Base-by-base conservation (phyloP, 345 rosid species). In the Camelina neglecta region DNA sequence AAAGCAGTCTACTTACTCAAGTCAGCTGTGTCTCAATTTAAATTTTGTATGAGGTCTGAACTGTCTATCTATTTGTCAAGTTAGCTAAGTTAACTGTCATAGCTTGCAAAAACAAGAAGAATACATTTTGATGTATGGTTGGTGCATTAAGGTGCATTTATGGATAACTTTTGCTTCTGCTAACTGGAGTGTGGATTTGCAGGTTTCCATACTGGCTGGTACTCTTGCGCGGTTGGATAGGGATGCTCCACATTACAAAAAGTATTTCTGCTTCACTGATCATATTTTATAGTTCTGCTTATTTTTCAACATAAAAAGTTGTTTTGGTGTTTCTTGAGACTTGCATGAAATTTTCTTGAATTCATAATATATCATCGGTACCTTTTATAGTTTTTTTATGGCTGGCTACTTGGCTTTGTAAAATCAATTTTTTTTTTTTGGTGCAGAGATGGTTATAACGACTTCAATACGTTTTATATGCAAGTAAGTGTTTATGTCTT, bases 401-500 rank as follows among this genome's bases (percentile, higher is more conserved):
- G n/a, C 13, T 42, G 68, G n/a, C 13, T 53, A 44, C 58, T 31
- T 3, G 18, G 13, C 33, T 12, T 65, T 26, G 24, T 77, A 47
- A 72, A 21, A 1, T n/a, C n/a, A n/a, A 51, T 42, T 65, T n/a
- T 7, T 49, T 47, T 9, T 12, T 78, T 74, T 87, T 82, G 84
- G 72, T 89, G 86, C 90, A 95, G 97, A 85, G 99, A 95, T 84
- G 99, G 99, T 47, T 95, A 92, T 79, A 95, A 95, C 39, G 97
- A 95, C 84, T 92, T 95, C 91, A 95, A 95, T 80, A 95, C 97
- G 23, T 95, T 95, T 83, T 95, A 95, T 84, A 79, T 95, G 88
- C 99, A 95, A 86, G 98, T 93, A 84, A 86, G 97, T 83, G 62
- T 50, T 38, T 53, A 26, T 41, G 6, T 20, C 26, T 18, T 67